Conservation (phyloP, 345 rosid genomes). For the Streptanthus diversifolius region DNA sequence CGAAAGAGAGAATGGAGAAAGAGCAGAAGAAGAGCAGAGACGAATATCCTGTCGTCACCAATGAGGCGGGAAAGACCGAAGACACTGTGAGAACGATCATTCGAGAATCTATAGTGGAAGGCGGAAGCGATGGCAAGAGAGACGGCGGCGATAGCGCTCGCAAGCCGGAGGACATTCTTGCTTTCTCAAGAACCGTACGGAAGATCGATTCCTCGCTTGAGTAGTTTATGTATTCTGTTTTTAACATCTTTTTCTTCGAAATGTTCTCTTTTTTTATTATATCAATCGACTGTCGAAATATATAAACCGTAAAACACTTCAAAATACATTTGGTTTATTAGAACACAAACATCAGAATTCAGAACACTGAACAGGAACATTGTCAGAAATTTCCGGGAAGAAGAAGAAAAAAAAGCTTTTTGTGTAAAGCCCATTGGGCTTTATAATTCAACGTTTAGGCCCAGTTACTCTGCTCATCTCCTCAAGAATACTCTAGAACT, state of each 20-base stretch:
- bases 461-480: not conserved
- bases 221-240: not conserved
- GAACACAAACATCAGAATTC: not conserved
- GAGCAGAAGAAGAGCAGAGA: not conserved
- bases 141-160: not conserved
- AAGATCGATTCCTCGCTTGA: conserved; percentile 27
- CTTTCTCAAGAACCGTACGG: conserved; percentile 26
- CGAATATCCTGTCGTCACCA: not conserved
- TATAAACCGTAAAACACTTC: not conserved
- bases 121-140: not conserved
- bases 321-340: not conserved
- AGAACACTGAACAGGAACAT: not conserved
- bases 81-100: conserved; percentile 2
- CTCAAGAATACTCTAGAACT: conserved; percentile 21
- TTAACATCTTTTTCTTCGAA: not conserved
- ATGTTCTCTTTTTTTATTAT: not conserved
- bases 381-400: not conserved
- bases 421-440: conserved; percentile 11
- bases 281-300: not conserved
- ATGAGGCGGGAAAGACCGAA: not conserved
- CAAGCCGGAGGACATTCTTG: conserved; percentile 25
- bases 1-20: conserved; percentile 21
- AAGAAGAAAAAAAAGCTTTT: not conserved
- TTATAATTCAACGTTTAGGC: not conserved
- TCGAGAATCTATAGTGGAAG: conserved; percentile 6